Evolutionary conservation across 2,329 filamentous ascomycete genomes (phyloP), one percentile per base, ranked within the genome.

Genomic region (Cercospora sp.): DNA sequence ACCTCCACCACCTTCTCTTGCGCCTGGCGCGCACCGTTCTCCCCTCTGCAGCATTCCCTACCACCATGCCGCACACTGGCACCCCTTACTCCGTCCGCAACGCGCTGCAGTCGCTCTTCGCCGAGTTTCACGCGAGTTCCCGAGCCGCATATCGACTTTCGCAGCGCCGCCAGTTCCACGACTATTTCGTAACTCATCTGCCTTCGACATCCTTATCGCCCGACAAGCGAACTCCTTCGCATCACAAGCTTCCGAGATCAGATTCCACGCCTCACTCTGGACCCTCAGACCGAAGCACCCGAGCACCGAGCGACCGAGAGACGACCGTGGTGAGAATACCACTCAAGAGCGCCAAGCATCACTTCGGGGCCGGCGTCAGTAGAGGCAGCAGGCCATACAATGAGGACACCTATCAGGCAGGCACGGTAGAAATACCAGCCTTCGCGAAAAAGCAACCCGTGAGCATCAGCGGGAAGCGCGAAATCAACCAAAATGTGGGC

Each of bases 171-270:
- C 74, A 73, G 70, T 98, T 98, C 80, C 93, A 97, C 82, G 93
- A 96, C 75, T 98, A 99, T 83, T 99, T 99, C 80, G 92, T 98
- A 68, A 97, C 95, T 8, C 93, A 97, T 79, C 87, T 99, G 1
- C 94, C 95, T 4, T 96, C 93, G 18, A 96, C 93, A 13, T 97
- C 94, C 3, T 86, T 97, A 55, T 92, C 97, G 74, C 94, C 95
- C 7, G 94, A 98, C 80, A 69, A 69, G 51, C 63, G 66, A 7
- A 64, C 65, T 26, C 77, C 89, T 3, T 88, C 89, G 31, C 90
- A 92, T 73, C 93, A 97, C 79, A 94, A 95, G 79, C 87, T 97
- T 5, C 94, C 94, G 60, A 91, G 93, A 74, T 87, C 92, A 73
- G 92, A 92, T 26, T 95, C 93, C 58, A 91, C 88, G 55, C 94